phyloP scores from a whole-genome alignment of 441 rosid species.

The Flueggea neowawraea region DNA sequence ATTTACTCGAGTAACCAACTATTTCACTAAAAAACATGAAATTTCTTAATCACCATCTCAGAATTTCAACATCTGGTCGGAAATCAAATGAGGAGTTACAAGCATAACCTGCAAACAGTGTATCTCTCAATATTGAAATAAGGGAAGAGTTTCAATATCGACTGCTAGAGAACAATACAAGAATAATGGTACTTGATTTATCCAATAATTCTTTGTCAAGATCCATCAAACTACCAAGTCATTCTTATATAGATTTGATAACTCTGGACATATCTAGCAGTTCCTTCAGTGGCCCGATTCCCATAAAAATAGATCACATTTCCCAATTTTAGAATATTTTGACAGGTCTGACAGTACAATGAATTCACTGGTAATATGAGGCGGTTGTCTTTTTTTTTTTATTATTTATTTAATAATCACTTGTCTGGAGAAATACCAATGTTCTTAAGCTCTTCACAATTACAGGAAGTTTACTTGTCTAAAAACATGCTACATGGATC shows the following conservation, averaged over 20 bases:
- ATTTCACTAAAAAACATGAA: too few species aligned
- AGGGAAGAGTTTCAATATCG: too few species aligned
- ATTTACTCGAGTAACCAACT: too few species aligned
- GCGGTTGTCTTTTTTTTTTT: not conserved
- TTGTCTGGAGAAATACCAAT: not conserved
- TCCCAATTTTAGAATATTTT: not conserved
- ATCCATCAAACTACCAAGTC: too few species aligned
- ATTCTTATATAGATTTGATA: too few species aligned
- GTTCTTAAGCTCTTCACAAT: too few species aligned
- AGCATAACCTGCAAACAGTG: constrained; percentile 8
- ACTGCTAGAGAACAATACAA: constrained; percentile 22
- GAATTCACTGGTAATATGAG: constrained; percentile 1
- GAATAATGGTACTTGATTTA: not conserved
- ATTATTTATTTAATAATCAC: not conserved
- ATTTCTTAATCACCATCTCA: too few species aligned
- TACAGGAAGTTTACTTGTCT: not conserved
- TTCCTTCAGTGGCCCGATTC: constrained; percentile 13
- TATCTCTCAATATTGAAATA: constrained; percentile 6
- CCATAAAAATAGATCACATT: constrained; percentile 1
- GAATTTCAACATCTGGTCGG: too few species aligned
- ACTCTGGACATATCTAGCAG: constrained; percentile 12
- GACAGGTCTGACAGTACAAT: constrained; percentile 12
- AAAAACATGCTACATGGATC: too few species aligned
- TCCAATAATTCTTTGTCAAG: too few species aligned
- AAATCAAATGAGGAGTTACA: too few species aligned